A percentile compares a stretch with the other conserved stretches of the same genome.
phyloP scores from a whole-genome alignment of 2,329 filamentous ascomycete genomes.

The Pseudohalonectria lignicola region DNA sequence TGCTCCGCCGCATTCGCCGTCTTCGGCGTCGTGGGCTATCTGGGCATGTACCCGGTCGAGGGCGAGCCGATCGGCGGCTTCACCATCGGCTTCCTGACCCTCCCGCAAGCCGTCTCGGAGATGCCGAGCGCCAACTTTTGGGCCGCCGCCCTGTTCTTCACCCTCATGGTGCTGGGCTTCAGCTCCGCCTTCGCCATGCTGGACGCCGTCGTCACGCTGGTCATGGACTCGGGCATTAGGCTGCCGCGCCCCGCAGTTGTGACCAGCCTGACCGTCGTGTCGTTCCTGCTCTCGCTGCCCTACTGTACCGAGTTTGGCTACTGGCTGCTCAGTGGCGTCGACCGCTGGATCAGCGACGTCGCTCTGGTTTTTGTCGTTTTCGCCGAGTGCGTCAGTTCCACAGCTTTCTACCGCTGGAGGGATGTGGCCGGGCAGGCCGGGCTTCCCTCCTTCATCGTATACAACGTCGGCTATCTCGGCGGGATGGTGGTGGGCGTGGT shows the following conservation, averaged over 20 bases:
- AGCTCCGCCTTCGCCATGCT: conserved; percentile 49
- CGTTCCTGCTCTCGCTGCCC: conserved; percentile 41
- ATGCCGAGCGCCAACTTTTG: conserved; percentile 48
- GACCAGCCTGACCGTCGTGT: conserved; percentile 33
- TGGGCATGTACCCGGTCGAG: conserved; percentile 22
- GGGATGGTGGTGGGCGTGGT: conserved; percentile 38
- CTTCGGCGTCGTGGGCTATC: conserved; percentile 44
- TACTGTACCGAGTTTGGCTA: conserved; percentile 49
- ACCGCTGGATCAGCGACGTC: conserved; percentile 45
- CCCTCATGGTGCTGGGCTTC: conserved; percentile 45
- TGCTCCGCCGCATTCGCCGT: conserved; percentile 35
- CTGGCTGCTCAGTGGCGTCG: conserved; percentile 41
- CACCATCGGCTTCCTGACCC: conserved; percentile 45
- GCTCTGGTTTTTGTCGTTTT: conserved; percentile 42
- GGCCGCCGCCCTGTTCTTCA: conserved; percentile 48
- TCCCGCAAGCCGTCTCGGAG: conserved; percentile 39
- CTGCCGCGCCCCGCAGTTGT: conserved; percentile 35
- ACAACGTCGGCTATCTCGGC: conserved; percentile 41
- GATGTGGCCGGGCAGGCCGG: conserved; percentile 33
- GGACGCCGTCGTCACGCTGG: conserved; percentile 41
- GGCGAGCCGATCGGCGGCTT: conserved; percentile 37
- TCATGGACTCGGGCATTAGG: conserved; percentile 39
- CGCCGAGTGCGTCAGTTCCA: conserved; percentile 38
- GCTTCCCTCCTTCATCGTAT: conserved; percentile 27
- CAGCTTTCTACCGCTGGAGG: conserved; percentile 39